Conservation (phyloP, 2,329 filamentous ascomycete species). For the Cytospora piceicola region DNA sequence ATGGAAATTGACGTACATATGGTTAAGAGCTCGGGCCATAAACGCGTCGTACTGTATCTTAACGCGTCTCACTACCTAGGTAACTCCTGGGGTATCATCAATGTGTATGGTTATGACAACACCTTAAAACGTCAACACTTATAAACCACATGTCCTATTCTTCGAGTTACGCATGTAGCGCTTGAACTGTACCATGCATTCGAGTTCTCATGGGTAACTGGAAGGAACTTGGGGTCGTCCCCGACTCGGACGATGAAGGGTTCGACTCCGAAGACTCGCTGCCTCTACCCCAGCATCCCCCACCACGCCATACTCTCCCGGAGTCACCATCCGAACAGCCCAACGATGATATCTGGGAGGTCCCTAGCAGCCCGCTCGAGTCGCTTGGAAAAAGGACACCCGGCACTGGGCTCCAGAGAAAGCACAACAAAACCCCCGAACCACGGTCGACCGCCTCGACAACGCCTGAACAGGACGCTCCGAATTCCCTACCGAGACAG, state of each 20-base stretch:
- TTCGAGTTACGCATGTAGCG: background rate
- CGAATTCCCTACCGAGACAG: background rate
- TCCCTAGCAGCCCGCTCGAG: constrained; percentile 33
- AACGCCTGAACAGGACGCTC: background rate
- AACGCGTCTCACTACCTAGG: constrained; percentile 16
- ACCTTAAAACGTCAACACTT: constrained; percentile 1
- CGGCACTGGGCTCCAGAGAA: constrained; percentile 8
- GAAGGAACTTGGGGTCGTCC: constrained; percentile 50
- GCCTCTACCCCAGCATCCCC: constrained; percentile 25
- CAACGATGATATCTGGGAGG: constrained; percentile 37
- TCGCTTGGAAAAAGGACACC: constrained; percentile 5
- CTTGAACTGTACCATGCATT: constrained; percentile 27
- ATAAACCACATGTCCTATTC: background rate
- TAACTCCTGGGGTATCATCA: background rate
- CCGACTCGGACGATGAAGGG: constrained; percentile 49
- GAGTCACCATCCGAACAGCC: constrained; percentile 10
- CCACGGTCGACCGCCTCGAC: background rate
- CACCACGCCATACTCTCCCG: constrained; percentile 22
- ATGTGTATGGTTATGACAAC: background rate
- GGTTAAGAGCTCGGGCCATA: constrained; percentile 6
- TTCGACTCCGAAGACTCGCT: constrained; percentile 43
- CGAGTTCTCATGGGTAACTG: constrained; percentile 45
- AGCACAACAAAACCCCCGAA: background rate
- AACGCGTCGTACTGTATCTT: constrained; percentile 3
- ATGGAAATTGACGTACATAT: background rate